phyloP scores from a whole-genome alignment of 306 rosid species.

The Adenanthera pavonina region DNA sequence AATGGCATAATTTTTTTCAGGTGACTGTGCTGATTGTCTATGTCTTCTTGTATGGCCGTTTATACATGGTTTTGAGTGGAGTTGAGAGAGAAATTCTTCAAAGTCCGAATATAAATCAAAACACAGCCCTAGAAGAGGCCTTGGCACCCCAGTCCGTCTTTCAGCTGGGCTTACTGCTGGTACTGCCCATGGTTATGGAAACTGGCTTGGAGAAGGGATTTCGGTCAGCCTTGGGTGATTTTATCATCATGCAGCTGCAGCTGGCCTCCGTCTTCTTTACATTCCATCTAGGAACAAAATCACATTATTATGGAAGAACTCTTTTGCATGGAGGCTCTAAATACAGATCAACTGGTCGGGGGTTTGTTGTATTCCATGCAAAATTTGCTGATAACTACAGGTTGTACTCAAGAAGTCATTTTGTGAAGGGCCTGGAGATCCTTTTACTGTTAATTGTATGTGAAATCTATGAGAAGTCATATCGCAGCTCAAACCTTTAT shows the following conservation, averaged over 20 bases:
- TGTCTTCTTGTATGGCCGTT: conserved; percentile 84
- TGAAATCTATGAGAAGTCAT: conserved; percentile 70
- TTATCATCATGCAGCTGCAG: conserved; percentile 94
- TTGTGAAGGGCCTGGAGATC: conserved; percentile 93
- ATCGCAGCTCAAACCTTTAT: conserved; percentile 70
- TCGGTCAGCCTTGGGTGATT: conserved; percentile 90
- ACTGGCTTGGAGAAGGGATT: conserved; percentile 98
- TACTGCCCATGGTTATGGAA: conserved; percentile 98
- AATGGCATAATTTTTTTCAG: conserved; percentile 52
- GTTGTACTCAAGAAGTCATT: conserved; percentile 91
- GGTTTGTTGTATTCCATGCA: conserved; percentile 94
- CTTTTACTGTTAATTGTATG: conserved; percentile 68
- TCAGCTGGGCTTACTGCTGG: conserved; percentile 85
- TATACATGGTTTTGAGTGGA: conserved; percentile 97
- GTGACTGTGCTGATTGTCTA: conserved; percentile 83
- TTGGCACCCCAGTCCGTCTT: conserved; percentile 87
- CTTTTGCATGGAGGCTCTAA: conserved; percentile 98
- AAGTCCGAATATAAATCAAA: conserved; percentile 60
- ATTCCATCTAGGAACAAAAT: conserved; percentile 96
- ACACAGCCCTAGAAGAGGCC: conserved; percentile 87
- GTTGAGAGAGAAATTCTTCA: conserved; percentile 77
- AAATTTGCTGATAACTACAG: conserved; percentile 92
- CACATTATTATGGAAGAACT: conserved; percentile 92
- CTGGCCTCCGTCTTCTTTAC: conserved; percentile 97
- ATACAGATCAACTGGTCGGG: conserved; percentile 92